phyloP scores from a whole-genome alignment of 345 rosid species.

The Kernera saxatilis region DNA sequence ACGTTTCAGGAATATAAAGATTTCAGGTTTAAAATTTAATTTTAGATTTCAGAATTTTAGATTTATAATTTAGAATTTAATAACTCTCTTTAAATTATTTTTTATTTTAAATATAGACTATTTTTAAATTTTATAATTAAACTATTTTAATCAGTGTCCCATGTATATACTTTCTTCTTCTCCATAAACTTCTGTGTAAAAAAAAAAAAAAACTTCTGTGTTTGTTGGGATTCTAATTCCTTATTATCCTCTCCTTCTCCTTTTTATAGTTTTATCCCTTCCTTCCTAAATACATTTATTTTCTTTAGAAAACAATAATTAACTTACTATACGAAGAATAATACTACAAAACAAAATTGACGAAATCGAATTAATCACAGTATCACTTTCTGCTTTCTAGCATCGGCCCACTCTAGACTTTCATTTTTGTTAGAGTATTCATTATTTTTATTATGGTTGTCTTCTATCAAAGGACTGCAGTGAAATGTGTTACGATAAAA shows the following conservation, averaged over 20 bases:
- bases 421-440: no score
- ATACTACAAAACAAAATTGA: neutral
- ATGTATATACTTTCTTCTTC: no score
- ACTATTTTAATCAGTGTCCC: no score
- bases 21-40: no score
- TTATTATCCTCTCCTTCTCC: neutral
- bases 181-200: neutral
- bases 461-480: neutral
- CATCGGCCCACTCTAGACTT: no score
- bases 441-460: neutral
- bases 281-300: neutral
- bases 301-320: neutral
- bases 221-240: neutral
- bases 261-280: neutral
- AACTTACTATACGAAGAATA: neutral
- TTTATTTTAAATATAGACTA: no score
- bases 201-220: neutral
- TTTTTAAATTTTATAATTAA: no score
- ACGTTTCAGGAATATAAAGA: neutral
- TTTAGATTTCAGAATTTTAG: neutral
- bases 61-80: no score
- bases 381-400: neutral
- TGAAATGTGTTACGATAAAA: conserved; percentile 5
- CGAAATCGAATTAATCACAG: neutral
- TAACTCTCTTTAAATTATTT: neutral